Base-by-base conservation (phyloP, 805 yeast genomes). In the Naumovozyma dairenensis region DNA sequence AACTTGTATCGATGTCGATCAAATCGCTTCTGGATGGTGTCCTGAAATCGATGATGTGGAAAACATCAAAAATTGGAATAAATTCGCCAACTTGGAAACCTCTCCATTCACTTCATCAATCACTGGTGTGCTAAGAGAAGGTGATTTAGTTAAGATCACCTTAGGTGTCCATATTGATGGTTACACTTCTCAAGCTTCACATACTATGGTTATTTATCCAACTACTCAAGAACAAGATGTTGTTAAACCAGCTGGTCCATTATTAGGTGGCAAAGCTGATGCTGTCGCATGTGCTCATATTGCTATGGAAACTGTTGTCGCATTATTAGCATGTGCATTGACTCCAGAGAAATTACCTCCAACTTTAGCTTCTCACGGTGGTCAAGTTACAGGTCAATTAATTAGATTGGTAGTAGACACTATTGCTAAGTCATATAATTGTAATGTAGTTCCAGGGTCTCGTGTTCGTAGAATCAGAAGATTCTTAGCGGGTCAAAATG, bases 101-200 rank as follows among this genome's bases (percentile, higher is more conserved):
- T 28, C 48, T 13, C 37, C 49, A 25, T 44, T 48, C 21, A 31
- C 31, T 20, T 51, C 57, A 5, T 35, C 48, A 12, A 44, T 47
- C 6, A 42, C 48, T 21, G 56, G 57, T 28, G 22, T 48, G 14
- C 49, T 62, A 44, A 56, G 56, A 34, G 74, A 75, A 16, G 97
- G 97, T 32, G 96, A 92, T 57, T 68, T 87, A 31, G 84, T 84
- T 21, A 87, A 89, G 41, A 71, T 92, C 37, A 66, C 81, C 9
- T 67, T 89, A 19, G 98, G 96, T 31, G 87, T 80, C 39, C 96
- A 92, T 44, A 74, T 92, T 46, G 98, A 92, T 59, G 98, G 98
- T 36, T 92, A 87, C 64, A 82, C 96, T 9, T 77, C 94, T 2
- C 74, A 76, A 55, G 76, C 74, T 8, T 75, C 94, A 19, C 98